phyloP scores from a whole-genome alignment of 2,329 filamentous ascomycete species.

The Ceratocystis huliohia region DNA sequence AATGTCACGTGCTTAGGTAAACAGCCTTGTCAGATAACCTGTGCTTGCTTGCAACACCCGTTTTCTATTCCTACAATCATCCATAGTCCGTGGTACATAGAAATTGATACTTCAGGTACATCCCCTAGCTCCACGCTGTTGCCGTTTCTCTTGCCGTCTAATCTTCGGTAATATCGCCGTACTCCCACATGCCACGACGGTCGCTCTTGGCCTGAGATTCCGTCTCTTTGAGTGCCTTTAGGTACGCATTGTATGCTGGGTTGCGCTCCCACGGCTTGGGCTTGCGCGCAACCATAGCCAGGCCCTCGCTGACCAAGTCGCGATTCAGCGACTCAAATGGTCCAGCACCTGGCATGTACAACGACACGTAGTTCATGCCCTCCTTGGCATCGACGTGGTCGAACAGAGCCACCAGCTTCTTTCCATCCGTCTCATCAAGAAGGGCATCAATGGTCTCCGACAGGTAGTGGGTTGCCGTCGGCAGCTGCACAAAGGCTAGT shows the following conservation, averaged over 20 bases:
- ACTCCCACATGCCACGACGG: slow-evolving; percentile 91
- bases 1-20: no score
- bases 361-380: slow-evolving; percentile 69
- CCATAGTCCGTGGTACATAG: not conserved
- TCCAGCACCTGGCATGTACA: slow-evolving; percentile 64
- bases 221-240: slow-evolving; percentile 58
- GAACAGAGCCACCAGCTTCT: slow-evolving; percentile 76
- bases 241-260: slow-evolving; percentile 53
- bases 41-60: not conserved
- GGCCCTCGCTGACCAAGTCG: slow-evolving; percentile 68
- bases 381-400: slow-evolving; percentile 72
- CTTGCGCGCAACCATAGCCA: slow-evolving; percentile 86
- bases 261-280: slow-evolving; percentile 79
- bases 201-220: slow-evolving; percentile 69
- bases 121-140: not conserved
- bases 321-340: slow-evolving; percentile 76
- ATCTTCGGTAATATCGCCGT: slow-evolving; percentile 89
- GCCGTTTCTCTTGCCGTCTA: slow-evolving; percentile 30
- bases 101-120: not conserved
- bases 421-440: slow-evolving; percentile 58
- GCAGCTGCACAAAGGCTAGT: slow-evolving; percentile 80
- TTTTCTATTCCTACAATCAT: not conserved
- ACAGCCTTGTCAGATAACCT: not conserved
- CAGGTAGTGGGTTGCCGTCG: slow-evolving; percentile 69
- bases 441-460: slow-evolving; percentile 66